Conservation (phyloP, 108 stramenopile species). For the Stephanodiscus minutulus region DNA sequence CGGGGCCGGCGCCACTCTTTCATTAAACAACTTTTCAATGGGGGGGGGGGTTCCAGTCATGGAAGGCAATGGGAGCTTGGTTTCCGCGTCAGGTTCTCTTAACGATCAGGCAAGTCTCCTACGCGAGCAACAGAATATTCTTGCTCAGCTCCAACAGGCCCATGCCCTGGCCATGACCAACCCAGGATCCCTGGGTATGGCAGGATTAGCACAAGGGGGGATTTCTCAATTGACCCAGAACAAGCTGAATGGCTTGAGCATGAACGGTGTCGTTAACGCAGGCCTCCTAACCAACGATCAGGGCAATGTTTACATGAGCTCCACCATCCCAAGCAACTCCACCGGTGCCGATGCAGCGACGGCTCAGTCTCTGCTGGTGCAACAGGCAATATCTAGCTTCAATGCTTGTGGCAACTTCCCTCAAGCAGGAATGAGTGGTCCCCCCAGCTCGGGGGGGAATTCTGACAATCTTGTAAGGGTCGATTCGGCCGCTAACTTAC, state of each 20-base stretch:
- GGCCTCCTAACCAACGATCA: slow-evolving; percentile 39
- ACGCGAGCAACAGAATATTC: slow-evolving; percentile 39
- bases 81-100: background rate
- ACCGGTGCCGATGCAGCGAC: slow-evolving; percentile 1
- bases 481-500: slow-evolving; percentile 42
- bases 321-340: slow-evolving; percentile 5
- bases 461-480: slow-evolving; percentile 6
- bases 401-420: slow-evolving; percentile 9
- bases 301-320: slow-evolving; percentile 25
- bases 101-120: slow-evolving; percentile 21
- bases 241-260: slow-evolving; percentile 8
- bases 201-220: background rate
- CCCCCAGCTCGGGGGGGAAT: background rate
- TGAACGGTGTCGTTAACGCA: background rate
- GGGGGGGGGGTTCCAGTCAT: slow-evolving; percentile 16
- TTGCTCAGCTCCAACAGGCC: slow-evolving; percentile 49
- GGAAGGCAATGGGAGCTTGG: slow-evolving; percentile 3
- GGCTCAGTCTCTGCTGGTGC: slow-evolving; percentile 17
- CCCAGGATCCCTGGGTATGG: background rate
- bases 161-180: slow-evolving; percentile 25
- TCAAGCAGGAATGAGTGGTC: slow-evolving; percentile 7
- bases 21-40: slow-evolving; percentile 8
- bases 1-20: background rate
- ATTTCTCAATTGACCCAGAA: slow-evolving; percentile 6
- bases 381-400: slow-evolving; percentile 9